Conservation (phyloP, 176 grass and related monocot species). For the Elaeis guineensis region DNA sequence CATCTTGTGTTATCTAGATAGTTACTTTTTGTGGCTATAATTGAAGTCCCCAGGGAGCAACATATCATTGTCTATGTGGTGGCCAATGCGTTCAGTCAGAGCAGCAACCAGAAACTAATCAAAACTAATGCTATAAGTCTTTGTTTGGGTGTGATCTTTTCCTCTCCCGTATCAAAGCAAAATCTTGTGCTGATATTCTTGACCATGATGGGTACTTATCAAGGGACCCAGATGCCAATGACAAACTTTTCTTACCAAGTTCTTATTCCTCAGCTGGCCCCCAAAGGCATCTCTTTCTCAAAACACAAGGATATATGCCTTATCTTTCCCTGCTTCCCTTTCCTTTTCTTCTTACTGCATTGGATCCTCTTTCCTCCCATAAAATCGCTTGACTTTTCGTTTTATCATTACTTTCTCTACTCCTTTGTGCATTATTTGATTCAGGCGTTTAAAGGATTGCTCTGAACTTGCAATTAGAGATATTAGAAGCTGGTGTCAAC, state of each 20-base stretch:
- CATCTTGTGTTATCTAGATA: too few species aligned
- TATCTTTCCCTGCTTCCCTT: slow-evolving; percentile 22
- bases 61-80: too few species aligned
- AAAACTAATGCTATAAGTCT: too few species aligned
- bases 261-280: slow-evolving; percentile 15
- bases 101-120: too few species aligned
- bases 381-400: slow-evolving; percentile 1
- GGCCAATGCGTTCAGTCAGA: too few species aligned
- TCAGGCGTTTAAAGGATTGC: too few species aligned
- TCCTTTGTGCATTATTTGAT: not conserved
- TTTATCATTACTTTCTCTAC: slow-evolving; percentile 7
- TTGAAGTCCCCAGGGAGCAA: too few species aligned
- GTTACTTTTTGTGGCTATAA: too few species aligned
- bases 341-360: slow-evolving; percentile 30
- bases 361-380: slow-evolving; percentile 16
- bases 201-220: slow-evolving; percentile 1
- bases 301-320: slow-evolving; percentile 8
- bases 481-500: too few species aligned
- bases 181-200: not conserved
- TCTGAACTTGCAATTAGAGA: too few species aligned
- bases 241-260: not conserved
- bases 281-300: slow-evolving; percentile 32
- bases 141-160: slow-evolving; percentile 29
- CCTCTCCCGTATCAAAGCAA: not conserved
- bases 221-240: slow-evolving; percentile 5